Evolutionary conservation across 768 basidiomycete genomes (phyloP), one percentile per base, ranked within the genome.

Genomic region (Leccinum longicurvipes): DNA sequence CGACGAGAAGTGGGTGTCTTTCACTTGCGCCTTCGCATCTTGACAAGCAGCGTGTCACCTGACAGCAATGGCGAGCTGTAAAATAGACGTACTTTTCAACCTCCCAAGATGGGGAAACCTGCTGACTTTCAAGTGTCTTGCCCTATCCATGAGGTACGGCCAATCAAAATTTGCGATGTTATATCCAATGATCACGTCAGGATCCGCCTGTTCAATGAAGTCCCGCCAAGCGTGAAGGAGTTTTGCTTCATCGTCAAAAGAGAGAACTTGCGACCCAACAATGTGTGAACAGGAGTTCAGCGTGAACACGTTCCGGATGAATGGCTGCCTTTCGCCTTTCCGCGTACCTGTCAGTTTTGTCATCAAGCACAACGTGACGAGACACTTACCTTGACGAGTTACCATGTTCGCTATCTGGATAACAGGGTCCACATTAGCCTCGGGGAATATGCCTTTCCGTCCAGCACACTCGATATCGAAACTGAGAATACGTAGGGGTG

Each of bases 351-450:
- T 67, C n/a, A 63, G 52, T 12, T 31, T 25, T 9, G 12, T 45
- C 23, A 23, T 41, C 23, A 21, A 21, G 45, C 39, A 1, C 21
- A n/a, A 23, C 1, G 10, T 11, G 6, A 44, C 3, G 8, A 39
- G 2, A 24, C 28, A 3, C 15, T 60, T 74, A 93, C 95, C 95
- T 82, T 99, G 97, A 5, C 90, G 81, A 32, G 95, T 98, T 11
- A 98, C 96, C 97, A 98, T 98, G 70, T 93, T 97, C 1, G 96
- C 97, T 57, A 98, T 98, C 67, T 98, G 97, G 63, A 98, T 98
- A 53, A 99, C 93, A 9, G 96, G 96, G 72, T 99, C 97, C 28
- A 80, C 69, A 10, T 85, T 77, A 8, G 97, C 80, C 66, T 98
- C 97, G 0, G 97, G 97, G 67, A 99, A 99, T 62, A 98, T 89